Evolutionary conservation across 768 basidiomycete species (phyloP).

Genomic region (Tricholoma saponaceum): DNA sequence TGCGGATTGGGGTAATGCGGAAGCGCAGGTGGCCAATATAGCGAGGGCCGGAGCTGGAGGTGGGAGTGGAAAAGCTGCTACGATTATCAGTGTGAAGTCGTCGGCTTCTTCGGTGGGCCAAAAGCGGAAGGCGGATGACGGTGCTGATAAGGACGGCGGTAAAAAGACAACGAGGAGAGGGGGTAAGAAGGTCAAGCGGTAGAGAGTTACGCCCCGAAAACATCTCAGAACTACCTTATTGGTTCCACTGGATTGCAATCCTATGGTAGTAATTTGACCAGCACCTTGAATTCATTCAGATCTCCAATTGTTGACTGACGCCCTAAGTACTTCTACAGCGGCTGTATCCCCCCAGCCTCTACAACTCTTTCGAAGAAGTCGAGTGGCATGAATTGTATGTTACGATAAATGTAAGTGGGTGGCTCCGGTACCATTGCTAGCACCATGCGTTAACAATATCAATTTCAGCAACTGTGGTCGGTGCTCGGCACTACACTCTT

Average conservation of each 20-base stretch:
- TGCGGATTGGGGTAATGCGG: constrained; percentile 73
- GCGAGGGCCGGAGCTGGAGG: constrained; percentile 23
- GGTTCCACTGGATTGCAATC: background rate
- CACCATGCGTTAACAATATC: no score
- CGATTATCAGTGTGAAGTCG: constrained; percentile 74
- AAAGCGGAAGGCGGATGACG: constrained; percentile 55
- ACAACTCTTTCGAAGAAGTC: no score
- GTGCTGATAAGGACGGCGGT: constrained; percentile 21
- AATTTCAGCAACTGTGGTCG: no score
- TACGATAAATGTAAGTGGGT: no score
- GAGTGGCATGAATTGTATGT: no score
- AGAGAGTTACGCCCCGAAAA: background rate
- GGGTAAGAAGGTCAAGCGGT: constrained; percentile 41
- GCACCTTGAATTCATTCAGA: no score
- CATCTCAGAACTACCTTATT: background rate
- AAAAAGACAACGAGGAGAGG: constrained; percentile 48
- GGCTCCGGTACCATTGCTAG: no score
- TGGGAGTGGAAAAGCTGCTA: constrained; percentile 41
- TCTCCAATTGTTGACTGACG: no score
- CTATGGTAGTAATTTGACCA: no score
- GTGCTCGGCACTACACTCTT: no score
- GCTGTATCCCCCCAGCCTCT: no score
- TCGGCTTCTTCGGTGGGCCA: constrained; percentile 30
- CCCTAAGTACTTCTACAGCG: no score
- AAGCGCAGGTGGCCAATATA: constrained; percentile 61